Evolutionary conservation across 2,329 filamentous ascomycete species (phyloP).

Genomic region (Grosmannia huntii): DNA sequence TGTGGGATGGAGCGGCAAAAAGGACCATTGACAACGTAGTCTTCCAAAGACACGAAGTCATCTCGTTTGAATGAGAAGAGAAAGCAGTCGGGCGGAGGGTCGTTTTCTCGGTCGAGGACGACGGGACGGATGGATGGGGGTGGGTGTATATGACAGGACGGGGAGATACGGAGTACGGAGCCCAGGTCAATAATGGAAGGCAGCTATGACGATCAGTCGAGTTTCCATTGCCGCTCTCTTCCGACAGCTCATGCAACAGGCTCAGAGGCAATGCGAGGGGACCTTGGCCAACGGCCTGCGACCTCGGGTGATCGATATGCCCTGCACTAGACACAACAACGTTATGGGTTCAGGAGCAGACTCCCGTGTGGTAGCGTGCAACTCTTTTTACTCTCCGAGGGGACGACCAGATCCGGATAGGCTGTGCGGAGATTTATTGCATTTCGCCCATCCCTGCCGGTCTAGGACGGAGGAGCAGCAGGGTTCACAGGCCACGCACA

Average conservation of each 20-base stretch:
- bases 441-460: not conserved
- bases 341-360: too few relatives aligned
- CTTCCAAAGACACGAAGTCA: not conserved
- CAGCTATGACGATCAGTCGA: too few relatives aligned
- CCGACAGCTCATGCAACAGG: too few relatives aligned
- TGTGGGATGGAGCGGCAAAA: too few relatives aligned
- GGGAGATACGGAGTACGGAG: not conserved
- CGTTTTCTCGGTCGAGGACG: not conserved
- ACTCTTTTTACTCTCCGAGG: not conserved
- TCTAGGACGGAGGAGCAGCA: not conserved
- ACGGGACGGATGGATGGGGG: not conserved
- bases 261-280: too few relatives aligned
- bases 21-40: not conserved
- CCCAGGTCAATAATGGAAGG: too few relatives aligned
- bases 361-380: too few relatives aligned
- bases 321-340: too few relatives aligned
- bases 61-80: not conserved
- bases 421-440: not conserved
- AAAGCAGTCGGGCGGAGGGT: not conserved
- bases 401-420: not conserved
- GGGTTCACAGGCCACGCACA: too few relatives aligned
- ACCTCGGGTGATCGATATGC: not conserved
- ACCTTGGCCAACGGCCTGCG: not conserved
- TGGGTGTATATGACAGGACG: too few relatives aligned
- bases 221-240: too few relatives aligned